Base-by-base conservation (phyloP, 2,329 filamentous ascomycete genomes). In the Stagonosporopsis cucurbitacearum region DNA sequence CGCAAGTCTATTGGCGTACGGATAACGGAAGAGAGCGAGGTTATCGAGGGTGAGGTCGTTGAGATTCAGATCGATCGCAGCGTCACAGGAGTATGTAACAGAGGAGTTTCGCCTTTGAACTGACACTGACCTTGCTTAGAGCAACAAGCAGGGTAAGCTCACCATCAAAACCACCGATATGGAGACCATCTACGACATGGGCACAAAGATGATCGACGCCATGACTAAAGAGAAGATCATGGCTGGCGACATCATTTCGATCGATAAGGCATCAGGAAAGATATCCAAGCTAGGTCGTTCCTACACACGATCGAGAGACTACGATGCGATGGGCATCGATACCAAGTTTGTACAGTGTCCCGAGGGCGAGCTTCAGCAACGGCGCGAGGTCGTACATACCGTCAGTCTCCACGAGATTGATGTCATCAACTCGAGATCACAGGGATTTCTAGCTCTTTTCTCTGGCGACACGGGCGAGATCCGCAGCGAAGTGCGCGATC, bases 221-320 rank as follows among this genome's bases (percentile, higher is more conserved):
- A 97, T 99, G 92, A 97, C 93, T 65, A 98, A 98, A 79, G 95
- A 99, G 81, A 94, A 96, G 70, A 92, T 99, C 63, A 96, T 98
- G 88, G 95, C 95, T 4, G 95, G 95, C 68, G 95, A 99, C 75
- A 95, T 99, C 65, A 96, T 99, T 70, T 96, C 91, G 54, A 98
- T 99, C 68, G 95, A 99, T 82, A 99, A 99, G 81, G 93, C 94
- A 0, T 96, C 92, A 2, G 95, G 95, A 64, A 96, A 97, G 78
- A 98, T 99, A 75, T 96, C 92, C 50, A 99, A 98, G 79, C 86
- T 99, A 20, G 95, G 95, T 54, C 88, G 95, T 51, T 97, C 92
- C 26, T 99, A 95, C 77, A 93, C 95, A 19, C 88, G 94, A 64
- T 96, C 93, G 58, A 87, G 95, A 75, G 95, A 99, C 79, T 99